Evolutionary conservation across 2,329 filamentous ascomycete genomes (phyloP), one percentile per base, ranked within the genome.

Genomic region (Talaromyces islandicus): DNA sequence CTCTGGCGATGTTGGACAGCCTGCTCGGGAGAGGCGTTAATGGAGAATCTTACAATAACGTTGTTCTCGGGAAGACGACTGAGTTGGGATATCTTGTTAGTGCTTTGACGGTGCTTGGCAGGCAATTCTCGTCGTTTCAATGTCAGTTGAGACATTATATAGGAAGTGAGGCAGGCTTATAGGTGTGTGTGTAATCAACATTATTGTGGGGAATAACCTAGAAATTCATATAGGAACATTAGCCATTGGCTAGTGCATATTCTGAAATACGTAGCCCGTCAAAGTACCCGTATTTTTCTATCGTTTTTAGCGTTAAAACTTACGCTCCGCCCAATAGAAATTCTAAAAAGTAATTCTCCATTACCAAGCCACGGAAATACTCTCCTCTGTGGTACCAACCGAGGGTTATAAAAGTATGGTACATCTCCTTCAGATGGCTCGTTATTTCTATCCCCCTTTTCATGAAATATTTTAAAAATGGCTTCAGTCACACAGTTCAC

Each of bases 31-130:
- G 19, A 12, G 43, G 19, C 17, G 43, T 50, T 1, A 7, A 50
- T 50, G 43, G 43, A 19, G 24, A 25, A 50, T 11, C 4, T 50
- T 25, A 50, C 27, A 25, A 7, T 43, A 30, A 38, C 19, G 25
- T n/a, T 10, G 32, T 17, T 32, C 6, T 41, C 12, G 17, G 12
- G 17, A 30, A 9, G 29, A 11, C 35, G 25, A 14, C 30, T 19
- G 38, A 56, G 24, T 48, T 56, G 17, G 54, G 38, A 14, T 56
- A 56, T 56, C 41, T 56, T 48, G 54, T 48, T 50, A 48, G 38
- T 56, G 54, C 54, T 30, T 56, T 56, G 25, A 46, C 25, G 10
- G 32, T 21, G 17, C 54, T 56, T 24, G 25, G 27, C 3, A 25
- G 17, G 17, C 54, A 56, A 7, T 12, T 56, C 10, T 56, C 54